These are phyloP conservation scores for Pestalotiopsis sp. DNA, from an alignment of 2,329 filamentous ascomycete species.

Conservation along the genomic window DNA sequence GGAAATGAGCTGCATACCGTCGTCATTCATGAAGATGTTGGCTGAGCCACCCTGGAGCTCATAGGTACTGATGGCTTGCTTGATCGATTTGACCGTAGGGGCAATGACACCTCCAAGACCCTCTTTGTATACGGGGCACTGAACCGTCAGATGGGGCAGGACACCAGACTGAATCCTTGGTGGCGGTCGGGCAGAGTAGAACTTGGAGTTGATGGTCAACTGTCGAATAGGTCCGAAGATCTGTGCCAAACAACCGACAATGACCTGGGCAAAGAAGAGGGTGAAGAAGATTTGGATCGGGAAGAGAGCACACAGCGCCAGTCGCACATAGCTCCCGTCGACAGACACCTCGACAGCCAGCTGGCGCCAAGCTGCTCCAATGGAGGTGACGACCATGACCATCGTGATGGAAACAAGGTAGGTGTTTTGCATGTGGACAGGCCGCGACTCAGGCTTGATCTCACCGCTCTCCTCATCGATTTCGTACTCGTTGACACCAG, in stretches of 20 bases:
- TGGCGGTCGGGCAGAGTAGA: conserved; percentile 73
- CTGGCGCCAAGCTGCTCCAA: conserved; percentile 70
- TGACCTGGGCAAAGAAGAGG: conserved; percentile 78
- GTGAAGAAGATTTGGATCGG: conserved; percentile 80
- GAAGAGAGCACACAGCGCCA: conserved; percentile 65
- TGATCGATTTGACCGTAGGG: conserved; percentile 76
- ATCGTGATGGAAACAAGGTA: conserved; percentile 68
- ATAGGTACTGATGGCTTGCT: conserved; percentile 75
- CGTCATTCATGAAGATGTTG: conserved; percentile 76
- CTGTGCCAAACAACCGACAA: conserved; percentile 73
- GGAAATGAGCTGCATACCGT: conserved; percentile 68
- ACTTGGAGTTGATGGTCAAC: conserved; percentile 75
- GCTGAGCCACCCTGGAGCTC: conserved; percentile 76
- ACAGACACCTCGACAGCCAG: conserved; percentile 68
- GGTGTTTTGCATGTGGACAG: conserved; percentile 69
- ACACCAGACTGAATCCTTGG: conserved; percentile 55
- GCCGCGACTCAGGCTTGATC: conserved; percentile 62
- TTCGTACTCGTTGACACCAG: conserved; percentile 49
- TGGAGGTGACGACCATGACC: conserved; percentile 61
- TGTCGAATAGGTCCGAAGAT: conserved; percentile 75
- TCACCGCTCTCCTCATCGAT: conserved; percentile 74
- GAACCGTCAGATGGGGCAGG: conserved; percentile 76
- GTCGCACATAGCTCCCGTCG: conserved; percentile 61
- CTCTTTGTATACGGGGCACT: conserved; percentile 88
- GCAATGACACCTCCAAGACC: conserved; percentile 73